Percentiles rank a stretch among this genome's conserved stretches.
phyloP scores from a whole-genome alignment of 2,329 filamentous ascomycete genomes.

The Tympanopsis confertula region DNA sequence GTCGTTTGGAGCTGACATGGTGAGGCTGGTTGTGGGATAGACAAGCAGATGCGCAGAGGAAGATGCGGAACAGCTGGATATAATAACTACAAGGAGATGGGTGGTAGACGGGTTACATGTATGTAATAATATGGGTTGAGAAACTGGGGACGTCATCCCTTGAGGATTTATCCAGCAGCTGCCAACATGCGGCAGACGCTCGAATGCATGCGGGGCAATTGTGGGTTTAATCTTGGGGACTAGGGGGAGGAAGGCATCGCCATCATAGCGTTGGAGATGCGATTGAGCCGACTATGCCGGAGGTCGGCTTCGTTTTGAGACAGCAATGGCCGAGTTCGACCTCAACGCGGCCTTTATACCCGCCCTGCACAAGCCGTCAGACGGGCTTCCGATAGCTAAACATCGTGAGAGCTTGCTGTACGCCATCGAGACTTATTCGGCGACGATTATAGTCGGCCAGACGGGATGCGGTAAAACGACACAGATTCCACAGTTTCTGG shows the following conservation, averaged over 20 bases:
- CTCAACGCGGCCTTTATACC: constrained; percentile 57
- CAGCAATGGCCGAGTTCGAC: constrained; percentile 30
- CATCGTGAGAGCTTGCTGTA: constrained; percentile 74
- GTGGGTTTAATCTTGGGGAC: too few species aligned
- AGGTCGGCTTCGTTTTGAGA: too few species aligned
- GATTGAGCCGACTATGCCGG: too few species aligned
- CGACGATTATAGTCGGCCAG: constrained; percentile 84
- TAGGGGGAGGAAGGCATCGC: too few species aligned
- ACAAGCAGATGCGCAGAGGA: background rate
- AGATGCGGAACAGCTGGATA: background rate
- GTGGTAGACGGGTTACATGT: too few species aligned
- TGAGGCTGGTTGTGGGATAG: constrained; percentile 6
- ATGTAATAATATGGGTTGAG: too few species aligned
- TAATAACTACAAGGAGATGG: too few species aligned
- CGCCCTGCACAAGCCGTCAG: constrained; percentile 72
- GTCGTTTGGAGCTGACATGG: constrained; percentile 30
- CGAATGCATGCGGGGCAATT: too few species aligned
- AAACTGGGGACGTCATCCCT: too few species aligned
- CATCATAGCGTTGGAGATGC: too few species aligned
- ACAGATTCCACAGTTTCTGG: constrained; percentile 83
- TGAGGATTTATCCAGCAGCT: too few species aligned
- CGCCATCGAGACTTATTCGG: constrained; percentile 69
- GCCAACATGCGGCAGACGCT: too few species aligned
- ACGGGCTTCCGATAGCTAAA: constrained; percentile 75
- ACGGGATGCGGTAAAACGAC: constrained; percentile 95